Evolutionary conservation across 768 basidiomycete genomes (phyloP).

Genomic region (Melanogaster broomeanus): DNA sequence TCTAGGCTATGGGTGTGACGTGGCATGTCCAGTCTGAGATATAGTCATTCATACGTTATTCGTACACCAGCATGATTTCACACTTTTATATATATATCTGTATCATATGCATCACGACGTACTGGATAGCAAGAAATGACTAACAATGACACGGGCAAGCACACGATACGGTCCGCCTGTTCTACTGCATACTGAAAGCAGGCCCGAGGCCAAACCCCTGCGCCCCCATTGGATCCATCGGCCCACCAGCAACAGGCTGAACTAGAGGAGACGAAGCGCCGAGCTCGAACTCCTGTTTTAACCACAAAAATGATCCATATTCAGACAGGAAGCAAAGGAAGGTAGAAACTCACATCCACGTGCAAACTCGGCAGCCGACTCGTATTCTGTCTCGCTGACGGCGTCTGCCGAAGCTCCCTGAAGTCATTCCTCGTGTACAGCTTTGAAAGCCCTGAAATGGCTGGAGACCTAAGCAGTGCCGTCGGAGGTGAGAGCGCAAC

Average conservation of each 20-base stretch:
- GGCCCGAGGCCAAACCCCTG: constrained; percentile 31
- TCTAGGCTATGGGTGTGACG: neutral
- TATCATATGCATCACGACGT: too few relatives aligned
- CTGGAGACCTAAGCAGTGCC: constrained; percentile 68
- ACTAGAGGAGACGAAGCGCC: constrained; percentile 32
- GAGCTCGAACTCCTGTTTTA: constrained; percentile 37
- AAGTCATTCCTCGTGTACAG: constrained; percentile 83
- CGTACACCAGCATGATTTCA: constrained; percentile 1
- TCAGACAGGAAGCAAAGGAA: constrained; percentile 7
- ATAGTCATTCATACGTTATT: neutral
- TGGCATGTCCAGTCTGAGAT: neutral
- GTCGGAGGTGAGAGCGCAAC: constrained; percentile 71
- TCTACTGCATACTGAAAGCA: constrained; percentile 28
- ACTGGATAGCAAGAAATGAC: neutral
- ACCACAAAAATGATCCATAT: neutral
- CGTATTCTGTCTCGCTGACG: constrained; percentile 77
- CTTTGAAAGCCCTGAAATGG: constrained; percentile 78
- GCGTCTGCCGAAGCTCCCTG: constrained; percentile 66
- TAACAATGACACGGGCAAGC: neutral
- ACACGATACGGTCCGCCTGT: neutral
- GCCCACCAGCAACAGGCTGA: constrained; percentile 16
- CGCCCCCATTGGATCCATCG: constrained; percentile 22
- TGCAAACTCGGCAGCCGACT: constrained; percentile 87
- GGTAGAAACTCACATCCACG: constrained; percentile 56
- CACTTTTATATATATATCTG: neutral